A percentile compares a stretch with the other conserved stretches of the same genome.
phyloP scores from a whole-genome alignment of 208 protist genomes.

The Crithidia expoeki region DNA sequence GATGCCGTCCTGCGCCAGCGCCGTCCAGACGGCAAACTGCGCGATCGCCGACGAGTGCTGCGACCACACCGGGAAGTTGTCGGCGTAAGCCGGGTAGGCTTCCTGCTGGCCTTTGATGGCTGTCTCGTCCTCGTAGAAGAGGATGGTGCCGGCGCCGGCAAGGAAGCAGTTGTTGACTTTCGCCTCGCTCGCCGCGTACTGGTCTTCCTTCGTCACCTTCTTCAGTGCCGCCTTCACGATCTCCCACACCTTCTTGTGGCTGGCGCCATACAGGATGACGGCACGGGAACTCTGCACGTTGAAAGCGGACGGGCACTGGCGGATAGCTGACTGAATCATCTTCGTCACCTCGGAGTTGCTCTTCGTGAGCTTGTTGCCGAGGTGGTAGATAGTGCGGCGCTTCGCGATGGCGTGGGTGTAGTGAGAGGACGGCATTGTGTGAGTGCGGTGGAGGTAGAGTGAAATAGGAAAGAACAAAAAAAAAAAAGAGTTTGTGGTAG shows the following conservation, averaged over 20 bases:
- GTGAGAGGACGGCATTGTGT: background rate
- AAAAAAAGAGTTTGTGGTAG: background rate
- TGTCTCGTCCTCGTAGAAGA: conserved; percentile 60
- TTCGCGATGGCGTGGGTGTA: conserved; percentile 26
- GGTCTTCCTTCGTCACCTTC: conserved; percentile 34
- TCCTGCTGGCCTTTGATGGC: conserved; percentile 47
- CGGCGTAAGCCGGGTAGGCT: conserved; percentile 47
- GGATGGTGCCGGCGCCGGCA: conserved; percentile 53
- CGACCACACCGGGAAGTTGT: conserved; percentile 47
- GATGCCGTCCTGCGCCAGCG: conserved; percentile 46
- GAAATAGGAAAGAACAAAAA: background rate
- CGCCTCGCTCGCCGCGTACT: conserved; percentile 32
- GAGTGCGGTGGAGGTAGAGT: background rate
- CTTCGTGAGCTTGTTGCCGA: conserved; percentile 43
- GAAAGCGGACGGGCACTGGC: conserved; percentile 53
- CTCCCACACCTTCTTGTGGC: conserved; percentile 62
- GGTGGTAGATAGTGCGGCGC: conserved; percentile 52
- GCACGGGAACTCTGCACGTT: conserved; percentile 61
- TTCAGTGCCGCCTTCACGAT: conserved; percentile 48
- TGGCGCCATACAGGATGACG: conserved; percentile 56
- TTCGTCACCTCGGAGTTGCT: conserved; percentile 32
- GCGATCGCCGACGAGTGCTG: conserved; percentile 55
- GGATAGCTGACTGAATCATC: conserved; percentile 42
- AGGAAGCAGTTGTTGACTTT: conserved; percentile 57
- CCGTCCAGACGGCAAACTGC: conserved; percentile 62